phyloP scores from a whole-genome alignment of 1,139 yeast species.

The Keqinozyma sinolaborantium region DNA sequence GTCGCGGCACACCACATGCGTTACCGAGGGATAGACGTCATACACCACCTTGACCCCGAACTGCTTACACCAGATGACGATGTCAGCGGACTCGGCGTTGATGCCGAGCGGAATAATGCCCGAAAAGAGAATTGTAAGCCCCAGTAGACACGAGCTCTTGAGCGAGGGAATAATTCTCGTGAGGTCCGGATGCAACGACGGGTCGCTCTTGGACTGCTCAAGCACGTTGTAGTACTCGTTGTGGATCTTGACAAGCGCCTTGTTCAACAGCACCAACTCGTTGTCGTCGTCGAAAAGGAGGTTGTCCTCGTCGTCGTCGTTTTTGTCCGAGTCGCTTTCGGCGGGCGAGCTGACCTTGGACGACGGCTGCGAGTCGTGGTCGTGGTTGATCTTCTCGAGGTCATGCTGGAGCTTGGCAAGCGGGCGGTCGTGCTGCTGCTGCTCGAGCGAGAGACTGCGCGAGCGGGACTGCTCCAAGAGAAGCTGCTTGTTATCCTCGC shows the following conservation, averaged over 20 bases:
- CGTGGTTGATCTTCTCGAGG: slow-evolving; percentile 53
- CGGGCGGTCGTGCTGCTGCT: slow-evolving; percentile 73
- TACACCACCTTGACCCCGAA: slow-evolving; percentile 87
- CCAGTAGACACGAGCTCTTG: slow-evolving; percentile 65
- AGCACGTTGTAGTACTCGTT: slow-evolving; percentile 56
- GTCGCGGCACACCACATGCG: slow-evolving; percentile 82
- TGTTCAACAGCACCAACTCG: slow-evolving; percentile 65
- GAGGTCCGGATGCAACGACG: slow-evolving; percentile 48
- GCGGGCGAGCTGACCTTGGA: slow-evolving; percentile 8
- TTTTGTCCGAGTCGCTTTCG: slow-evolving; percentile 9
- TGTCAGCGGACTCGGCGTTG: slow-evolving; percentile 68
- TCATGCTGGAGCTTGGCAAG: slow-evolving; percentile 79
- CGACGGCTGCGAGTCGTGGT: slow-evolving; percentile 17
- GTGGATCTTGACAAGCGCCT: slow-evolving; percentile 64
- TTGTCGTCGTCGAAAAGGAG: slow-evolving; percentile 76
- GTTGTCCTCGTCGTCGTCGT: slow-evolving; percentile 41
- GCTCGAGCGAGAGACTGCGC: slow-evolving; percentile 56
- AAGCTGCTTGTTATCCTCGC: slow-evolving; percentile 42
- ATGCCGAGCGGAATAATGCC: slow-evolving; percentile 84
- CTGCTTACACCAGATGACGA: slow-evolving; percentile 87
- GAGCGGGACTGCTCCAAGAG: slow-evolving; percentile 53
- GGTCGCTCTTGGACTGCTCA: slow-evolving; percentile 17
- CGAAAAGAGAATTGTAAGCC: slow-evolving; percentile 72
- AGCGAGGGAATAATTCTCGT: slow-evolving; percentile 67
- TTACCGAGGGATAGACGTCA: slow-evolving; percentile 70